These are phyloP conservation scores for Pholiota molesta DNA, from an alignment of 768 basidiomycete genomes.

Conservation along the genomic window DNA sequence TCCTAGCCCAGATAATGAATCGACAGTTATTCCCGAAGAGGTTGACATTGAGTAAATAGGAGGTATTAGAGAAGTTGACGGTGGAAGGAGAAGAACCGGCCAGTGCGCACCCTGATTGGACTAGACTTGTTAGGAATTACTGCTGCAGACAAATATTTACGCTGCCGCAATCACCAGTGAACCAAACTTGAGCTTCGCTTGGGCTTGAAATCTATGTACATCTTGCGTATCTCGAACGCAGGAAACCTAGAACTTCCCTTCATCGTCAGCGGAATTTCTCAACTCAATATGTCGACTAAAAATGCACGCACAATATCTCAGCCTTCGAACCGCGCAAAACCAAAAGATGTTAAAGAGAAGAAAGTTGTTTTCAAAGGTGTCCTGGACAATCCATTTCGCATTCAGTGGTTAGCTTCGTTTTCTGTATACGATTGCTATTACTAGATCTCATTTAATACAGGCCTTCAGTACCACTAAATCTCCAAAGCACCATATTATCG, in stretches of 20 bases:
- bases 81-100: neutral
- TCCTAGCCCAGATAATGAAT: slow-evolving; percentile 9
- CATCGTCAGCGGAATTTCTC: neutral
- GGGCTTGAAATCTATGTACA: no score
- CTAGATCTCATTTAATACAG: slow-evolving; percentile 34
- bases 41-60: neutral
- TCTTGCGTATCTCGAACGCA: no score
- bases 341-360: slow-evolving; percentile 47
- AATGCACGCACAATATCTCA: slow-evolving; percentile 57
- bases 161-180: neutral
- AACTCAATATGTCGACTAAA: slow-evolving; percentile 46
- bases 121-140: no score
- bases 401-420: slow-evolving; percentile 56
- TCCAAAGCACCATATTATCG: slow-evolving; percentile 64
- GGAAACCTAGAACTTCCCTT: neutral
- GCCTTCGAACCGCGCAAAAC: slow-evolving; percentile 64
- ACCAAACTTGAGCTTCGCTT: no score
- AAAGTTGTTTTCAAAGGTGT: slow-evolving; percentile 72
- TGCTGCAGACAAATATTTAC: neutral
- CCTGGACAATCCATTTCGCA: slow-evolving; percentile 70
- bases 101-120: neutral
- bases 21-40: neutral
- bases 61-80: neutral
- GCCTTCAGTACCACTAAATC: slow-evolving; percentile 62
- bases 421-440: slow-evolving; percentile 10